phyloP scores from a whole-genome alignment of 2,329 filamentous ascomycete genomes.

The Neofusicoccum sp. region DNA sequence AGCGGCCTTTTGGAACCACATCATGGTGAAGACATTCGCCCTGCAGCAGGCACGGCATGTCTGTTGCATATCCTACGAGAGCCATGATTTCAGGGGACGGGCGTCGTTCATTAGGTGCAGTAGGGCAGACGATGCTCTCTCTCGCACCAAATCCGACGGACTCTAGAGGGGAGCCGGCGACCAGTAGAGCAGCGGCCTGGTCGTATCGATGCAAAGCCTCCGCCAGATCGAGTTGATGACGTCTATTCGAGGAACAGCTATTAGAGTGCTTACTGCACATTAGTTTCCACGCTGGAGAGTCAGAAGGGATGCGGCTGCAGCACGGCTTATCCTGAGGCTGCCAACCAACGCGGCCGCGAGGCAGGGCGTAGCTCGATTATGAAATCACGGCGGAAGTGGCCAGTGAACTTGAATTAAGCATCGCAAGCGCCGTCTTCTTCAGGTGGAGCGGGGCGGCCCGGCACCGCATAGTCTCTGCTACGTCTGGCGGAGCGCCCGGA shows the following conservation, averaged over 20 bases:
- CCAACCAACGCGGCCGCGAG: not conserved
- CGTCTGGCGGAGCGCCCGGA: not conserved
- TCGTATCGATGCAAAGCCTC: constrained; percentile 3
- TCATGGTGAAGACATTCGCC: not conserved
- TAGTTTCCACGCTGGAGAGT: not conserved
- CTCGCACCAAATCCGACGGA: constrained; percentile 1
- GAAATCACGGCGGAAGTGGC: not conserved
- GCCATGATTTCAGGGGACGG: not conserved
- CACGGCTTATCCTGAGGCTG: constrained; percentile 3
- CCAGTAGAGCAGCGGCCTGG: not conserved
- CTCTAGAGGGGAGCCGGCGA: constrained; percentile 8
- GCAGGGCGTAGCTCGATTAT: not conserved
- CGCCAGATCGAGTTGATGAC: not conserved
- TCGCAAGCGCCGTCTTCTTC: not conserved
- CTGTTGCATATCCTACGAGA: not conserved
- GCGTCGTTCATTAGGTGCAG: not conserved
- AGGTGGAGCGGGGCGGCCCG: not conserved
- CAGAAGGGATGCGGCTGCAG: not conserved
- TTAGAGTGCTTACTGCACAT: not conserved
- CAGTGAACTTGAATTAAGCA: not conserved
- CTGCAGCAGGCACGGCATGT: not conserved
- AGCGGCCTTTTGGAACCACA: not conserved
- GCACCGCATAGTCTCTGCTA: not conserved
- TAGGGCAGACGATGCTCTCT: not conserved
- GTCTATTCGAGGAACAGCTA: not conserved